Conservation (phyloP, 305 asterid genomes). For the Caryopteris hybrid region DNA sequence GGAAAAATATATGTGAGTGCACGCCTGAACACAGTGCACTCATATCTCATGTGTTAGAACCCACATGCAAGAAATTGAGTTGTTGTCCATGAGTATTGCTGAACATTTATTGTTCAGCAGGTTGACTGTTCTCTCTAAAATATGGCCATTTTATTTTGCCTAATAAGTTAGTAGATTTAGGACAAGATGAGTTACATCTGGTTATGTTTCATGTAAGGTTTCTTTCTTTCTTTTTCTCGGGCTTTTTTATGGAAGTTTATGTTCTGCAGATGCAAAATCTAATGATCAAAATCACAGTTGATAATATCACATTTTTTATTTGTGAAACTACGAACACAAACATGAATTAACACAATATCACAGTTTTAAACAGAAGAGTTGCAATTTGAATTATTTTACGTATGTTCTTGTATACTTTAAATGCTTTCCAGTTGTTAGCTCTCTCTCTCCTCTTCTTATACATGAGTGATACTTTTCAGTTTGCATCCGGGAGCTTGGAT, state of each 20-base stretch:
- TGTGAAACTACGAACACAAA: not conserved
- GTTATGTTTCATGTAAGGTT: not conserved
- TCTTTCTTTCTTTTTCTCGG: not conserved
- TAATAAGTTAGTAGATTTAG: not conserved
- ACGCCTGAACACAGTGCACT: not conserved
- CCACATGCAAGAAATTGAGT: not conserved
- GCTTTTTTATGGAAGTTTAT: not conserved
- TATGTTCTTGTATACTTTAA: too few relatives aligned
- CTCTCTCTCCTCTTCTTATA: not conserved
- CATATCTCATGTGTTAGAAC: not conserved
- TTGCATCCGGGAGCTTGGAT: constrained; percentile 93
- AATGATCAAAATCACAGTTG: not conserved
- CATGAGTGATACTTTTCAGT: constrained; percentile 37
- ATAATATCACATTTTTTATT: not conserved
- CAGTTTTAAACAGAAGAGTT: not conserved
- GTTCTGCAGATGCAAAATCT: not conserved
- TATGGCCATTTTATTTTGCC: not conserved
- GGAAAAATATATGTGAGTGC: not conserved
- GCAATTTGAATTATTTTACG: not conserved
- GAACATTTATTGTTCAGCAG: not conserved
- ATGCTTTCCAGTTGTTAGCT: too few relatives aligned
- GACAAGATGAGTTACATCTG: not conserved
- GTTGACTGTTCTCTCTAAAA: not conserved
- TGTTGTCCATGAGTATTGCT: not conserved
- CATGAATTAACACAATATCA: not conserved